Evolutionary conservation across 1,139 yeast genomes (phyloP).

Genomic region (Pichia inconspicua): DNA sequence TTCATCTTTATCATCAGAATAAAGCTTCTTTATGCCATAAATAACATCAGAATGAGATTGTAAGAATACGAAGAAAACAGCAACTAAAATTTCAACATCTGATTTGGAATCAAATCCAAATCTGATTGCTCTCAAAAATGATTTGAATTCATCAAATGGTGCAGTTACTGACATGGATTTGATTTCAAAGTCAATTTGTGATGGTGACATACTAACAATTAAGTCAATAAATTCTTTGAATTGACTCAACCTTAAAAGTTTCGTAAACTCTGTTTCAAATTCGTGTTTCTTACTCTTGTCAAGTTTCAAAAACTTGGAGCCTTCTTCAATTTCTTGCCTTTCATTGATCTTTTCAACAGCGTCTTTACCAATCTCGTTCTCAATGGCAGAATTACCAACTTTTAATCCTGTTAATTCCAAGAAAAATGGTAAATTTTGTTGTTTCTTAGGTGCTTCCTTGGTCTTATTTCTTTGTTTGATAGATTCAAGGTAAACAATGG

Average conservation of each 20-base stretch:
- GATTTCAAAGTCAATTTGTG: constrained; percentile 77
- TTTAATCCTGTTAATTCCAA: constrained; percentile 56
- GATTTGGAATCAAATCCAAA: constrained; percentile 49
- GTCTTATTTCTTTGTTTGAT: constrained; percentile 87
- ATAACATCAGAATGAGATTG: constrained; percentile 80
- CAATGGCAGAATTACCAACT: constrained; percentile 64
- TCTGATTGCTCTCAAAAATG: constrained; percentile 59
- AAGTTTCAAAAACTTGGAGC: constrained; percentile 20
- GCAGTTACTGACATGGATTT: constrained; percentile 62
- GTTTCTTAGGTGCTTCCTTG: constrained; percentile 78
- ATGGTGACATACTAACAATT: constrained; percentile 62
- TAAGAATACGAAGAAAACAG: constrained; percentile 68
- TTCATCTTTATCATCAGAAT: constrained; percentile 13
- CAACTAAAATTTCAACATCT: constrained; percentile 68
- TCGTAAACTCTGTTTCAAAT: constrained; percentile 74
- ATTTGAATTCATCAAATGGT: constrained; percentile 55
- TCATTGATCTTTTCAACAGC: constrained; percentile 26
- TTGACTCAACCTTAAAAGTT: constrained; percentile 47
- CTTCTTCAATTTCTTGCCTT: constrained; percentile 6
- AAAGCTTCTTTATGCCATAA: constrained; percentile 34
- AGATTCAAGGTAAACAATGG: constrained; percentile 72
- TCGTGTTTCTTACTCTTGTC: constrained; percentile 29
- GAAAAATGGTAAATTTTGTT: constrained; percentile 79
- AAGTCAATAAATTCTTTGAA: constrained; percentile 45
- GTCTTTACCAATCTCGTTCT: constrained; percentile 49